Evolutionary conservation across 768 basidiomycete species (phyloP), one percentile per base, ranked within the genome.

Genomic region (Lentinula raphanica): DNA sequence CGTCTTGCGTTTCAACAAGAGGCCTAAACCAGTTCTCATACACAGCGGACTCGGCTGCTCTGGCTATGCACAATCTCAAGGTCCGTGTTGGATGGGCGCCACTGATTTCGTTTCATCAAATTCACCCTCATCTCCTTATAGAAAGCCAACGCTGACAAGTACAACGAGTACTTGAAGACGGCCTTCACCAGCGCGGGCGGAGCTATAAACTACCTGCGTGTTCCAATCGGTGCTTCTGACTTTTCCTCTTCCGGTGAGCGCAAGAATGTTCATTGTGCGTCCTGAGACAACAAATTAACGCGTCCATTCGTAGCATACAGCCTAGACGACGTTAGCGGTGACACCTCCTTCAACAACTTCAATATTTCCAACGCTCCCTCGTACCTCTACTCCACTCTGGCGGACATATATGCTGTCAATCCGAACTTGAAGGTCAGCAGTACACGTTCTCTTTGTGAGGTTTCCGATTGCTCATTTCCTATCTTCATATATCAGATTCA

Each of bases 401-500:
- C 61, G 12, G 72, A 74, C 58, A 73, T 74, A 36, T 17, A 46
- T 7, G 19, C 45, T 11, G 53, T 60, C 17, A 60, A 60, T 42
- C 19, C 21, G 32, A 25, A 51, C 45, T n/a, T 39, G 15, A 56
- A 60, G 59, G 49, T 46, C 51, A 23, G n/a, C 19, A 29, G 13
- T 12, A 13, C 27, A 8, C 0, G 21, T 29, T 21, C n/a, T 35
- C 9, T 54, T 12, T 27, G 5, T 5, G 11, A 12, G 31, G 17
- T 39, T 45, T 55, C 7, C 29, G 17, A 19, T n/a, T n/a, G n/a
- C 17, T 38, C 13, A 17, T 39, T 28, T 23, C 25, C 50, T 21
- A 23, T 29, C 32, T 36, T 6, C 31, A 32, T 44, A 49, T 66
- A 31, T 83, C 55, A 75, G 63, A 72, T 88, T 19, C 84, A 87